Conservation (phyloP, 805 yeast genomes). For the Teunomyces panamensis region DNA sequence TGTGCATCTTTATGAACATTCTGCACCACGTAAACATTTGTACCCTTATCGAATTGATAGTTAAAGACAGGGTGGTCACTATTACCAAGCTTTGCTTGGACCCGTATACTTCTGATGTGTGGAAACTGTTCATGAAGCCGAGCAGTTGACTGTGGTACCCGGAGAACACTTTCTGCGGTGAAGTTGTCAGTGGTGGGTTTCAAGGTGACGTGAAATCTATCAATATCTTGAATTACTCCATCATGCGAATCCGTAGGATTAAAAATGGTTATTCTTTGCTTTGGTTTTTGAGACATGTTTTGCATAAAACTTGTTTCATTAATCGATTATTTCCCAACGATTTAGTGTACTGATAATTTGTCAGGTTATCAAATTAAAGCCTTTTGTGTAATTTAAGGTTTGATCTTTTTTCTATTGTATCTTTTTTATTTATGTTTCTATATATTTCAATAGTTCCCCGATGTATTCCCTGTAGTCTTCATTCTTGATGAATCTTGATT, state of each 20-base stretch:
- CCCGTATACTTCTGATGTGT: slow-evolving; percentile 18
- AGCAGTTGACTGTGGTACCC: neutral
- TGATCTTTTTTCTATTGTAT: neutral
- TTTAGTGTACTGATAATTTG: too few relatives aligned
- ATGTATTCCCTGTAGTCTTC: slow-evolving; percentile 6
- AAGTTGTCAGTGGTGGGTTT: slow-evolving; percentile 5
- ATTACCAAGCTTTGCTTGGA: slow-evolving; percentile 14
- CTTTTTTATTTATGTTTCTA: neutral
- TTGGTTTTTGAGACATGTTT: slow-evolving; percentile 13
- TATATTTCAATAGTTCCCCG: slow-evolving; percentile 1
- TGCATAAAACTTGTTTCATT: neutral
- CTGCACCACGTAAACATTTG: slow-evolving; percentile 32
- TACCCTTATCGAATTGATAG: slow-evolving; percentile 23
- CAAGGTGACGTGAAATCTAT: slow-evolving; percentile 4
- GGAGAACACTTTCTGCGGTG: slow-evolving; percentile 5
- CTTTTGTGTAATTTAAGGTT: neutral
- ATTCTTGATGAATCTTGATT: slow-evolving; percentile 6
- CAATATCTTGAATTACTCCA: slow-evolving; percentile 15
- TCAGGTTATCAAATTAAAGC: neutral
- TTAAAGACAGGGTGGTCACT: slow-evolving; percentile 20
- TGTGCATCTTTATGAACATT: slow-evolving; percentile 3
- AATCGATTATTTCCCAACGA: neutral
- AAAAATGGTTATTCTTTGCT: slow-evolving; percentile 31
- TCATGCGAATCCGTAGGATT: slow-evolving; percentile 26
- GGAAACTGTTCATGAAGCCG: slow-evolving; percentile 7